Evolutionary conservation across 164 flowering plant genomes (phyloP).

Genomic region (Magnolia changhungtana): DNA sequence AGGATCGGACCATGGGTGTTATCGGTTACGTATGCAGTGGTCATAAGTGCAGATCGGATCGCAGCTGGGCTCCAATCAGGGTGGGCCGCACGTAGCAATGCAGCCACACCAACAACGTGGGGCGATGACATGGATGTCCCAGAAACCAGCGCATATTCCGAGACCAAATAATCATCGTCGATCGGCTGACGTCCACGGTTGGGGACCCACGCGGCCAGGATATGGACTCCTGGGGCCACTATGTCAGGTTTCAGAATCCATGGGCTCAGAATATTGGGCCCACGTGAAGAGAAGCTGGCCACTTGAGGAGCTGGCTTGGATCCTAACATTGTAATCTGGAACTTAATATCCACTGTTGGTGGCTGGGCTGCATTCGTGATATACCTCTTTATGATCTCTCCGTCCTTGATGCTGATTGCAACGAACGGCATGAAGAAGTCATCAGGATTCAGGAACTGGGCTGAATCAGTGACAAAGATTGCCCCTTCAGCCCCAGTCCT

Average conservation of each 20-base stretch:
- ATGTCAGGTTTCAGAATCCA: conserved; percentile 37
- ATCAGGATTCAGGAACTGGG: conserved; percentile 4
- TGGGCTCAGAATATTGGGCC: conserved; percentile 22
- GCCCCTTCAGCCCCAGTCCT: conserved; percentile 24
- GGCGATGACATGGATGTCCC: conserved; percentile 48
- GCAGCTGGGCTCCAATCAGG: conserved; percentile 38
- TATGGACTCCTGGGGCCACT: conserved; percentile 34
- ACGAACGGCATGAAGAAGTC: conserved; percentile 25
- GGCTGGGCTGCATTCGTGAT: conserved; percentile 1
- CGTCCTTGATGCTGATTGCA: conserved; percentile 16
- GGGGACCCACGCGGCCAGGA: conserved; percentile 34
- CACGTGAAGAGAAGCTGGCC: conserved; percentile 34
- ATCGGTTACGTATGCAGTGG: conserved; percentile 27
- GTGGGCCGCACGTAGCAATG: conserved; percentile 31
- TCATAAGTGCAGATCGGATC: conserved; percentile 43
- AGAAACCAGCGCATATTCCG: conserved; percentile 23
- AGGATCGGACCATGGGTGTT: conserved; percentile 13
- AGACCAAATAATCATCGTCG: conserved; percentile 17
- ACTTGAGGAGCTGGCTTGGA: conserved; percentile 35
- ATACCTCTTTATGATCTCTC: conserved; percentile 19
- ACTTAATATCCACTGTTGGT: conserved; percentile 20
- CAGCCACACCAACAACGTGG: conserved; percentile 31
- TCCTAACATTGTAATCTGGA: conserved; percentile 25
- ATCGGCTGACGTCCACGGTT: conserved; percentile 8
- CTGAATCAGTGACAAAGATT: conserved; percentile 17